phyloP scores from a whole-genome alignment of 257 asterid genomes.

The Anisodus acutangulus region DNA sequence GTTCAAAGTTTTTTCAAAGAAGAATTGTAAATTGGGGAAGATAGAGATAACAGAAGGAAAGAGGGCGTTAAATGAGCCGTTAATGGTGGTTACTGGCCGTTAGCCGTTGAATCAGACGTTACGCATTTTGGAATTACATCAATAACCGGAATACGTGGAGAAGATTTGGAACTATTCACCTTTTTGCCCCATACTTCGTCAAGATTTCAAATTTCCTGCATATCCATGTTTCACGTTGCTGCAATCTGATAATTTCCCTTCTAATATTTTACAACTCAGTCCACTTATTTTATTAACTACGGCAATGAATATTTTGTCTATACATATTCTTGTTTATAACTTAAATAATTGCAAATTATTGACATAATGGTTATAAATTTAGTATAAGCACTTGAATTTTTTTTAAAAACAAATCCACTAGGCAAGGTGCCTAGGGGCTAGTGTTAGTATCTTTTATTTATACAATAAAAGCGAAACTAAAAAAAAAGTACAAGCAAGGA shows the following conservation, averaged over 20 bases:
- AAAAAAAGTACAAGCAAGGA: no score
- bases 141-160: slow-evolving; percentile 44
- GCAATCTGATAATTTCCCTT: not conserved
- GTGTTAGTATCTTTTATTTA: no score
- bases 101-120: slow-evolving; percentile 50
- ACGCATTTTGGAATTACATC: slow-evolving; percentile 30
- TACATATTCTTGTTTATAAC: not conserved
- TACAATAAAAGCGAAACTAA: no score
- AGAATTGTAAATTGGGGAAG: slow-evolving; percentile 3
- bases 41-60: not conserved
- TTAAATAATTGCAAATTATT: no score
- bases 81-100: slow-evolving; percentile 60
- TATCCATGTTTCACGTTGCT: slow-evolving; percentile 11
- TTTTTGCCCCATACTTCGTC: slow-evolving; percentile 12
- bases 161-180: slow-evolving; percentile 41
- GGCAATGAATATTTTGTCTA: not conserved
- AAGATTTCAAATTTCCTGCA: not conserved
- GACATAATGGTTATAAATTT: no score
- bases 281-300: not conserved
- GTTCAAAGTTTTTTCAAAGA: not conserved
- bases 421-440: no score
- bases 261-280: slow-evolving; percentile 13
- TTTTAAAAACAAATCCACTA: no score
- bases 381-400: no score
- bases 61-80: slow-evolving; percentile 46